Evolutionary conservation across 192 early-diverging fungal species (phyloP).

Genomic region (Backusella westeae): DNA sequence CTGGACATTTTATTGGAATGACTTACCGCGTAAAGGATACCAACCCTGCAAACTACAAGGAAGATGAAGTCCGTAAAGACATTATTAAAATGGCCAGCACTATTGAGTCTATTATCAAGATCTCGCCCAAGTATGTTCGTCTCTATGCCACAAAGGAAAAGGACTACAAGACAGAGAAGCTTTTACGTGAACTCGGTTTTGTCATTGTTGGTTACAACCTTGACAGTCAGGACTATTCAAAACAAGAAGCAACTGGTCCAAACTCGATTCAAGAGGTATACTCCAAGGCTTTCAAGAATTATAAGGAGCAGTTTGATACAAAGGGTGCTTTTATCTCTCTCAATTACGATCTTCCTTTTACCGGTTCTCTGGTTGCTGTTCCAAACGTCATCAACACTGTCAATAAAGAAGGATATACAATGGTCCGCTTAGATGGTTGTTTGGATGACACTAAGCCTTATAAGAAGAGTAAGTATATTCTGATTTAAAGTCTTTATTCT

Average conservation of each 20-base stretch:
- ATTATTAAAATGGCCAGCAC: constrained; percentile 42
- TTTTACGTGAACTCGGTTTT: constrained; percentile 42
- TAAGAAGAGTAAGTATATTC: constrained; percentile 37
- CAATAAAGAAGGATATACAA: constrained; percentile 46
- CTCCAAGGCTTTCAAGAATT: constrained; percentile 36
- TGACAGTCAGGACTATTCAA: constrained; percentile 47
- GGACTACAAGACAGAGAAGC: constrained; percentile 39
- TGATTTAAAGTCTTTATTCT: background rate
- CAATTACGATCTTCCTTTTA: constrained; percentile 49
- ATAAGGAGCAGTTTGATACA: constrained; percentile 47
- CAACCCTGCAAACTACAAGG: constrained; percentile 36
- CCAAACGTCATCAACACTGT: constrained; percentile 43
- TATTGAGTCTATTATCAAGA: constrained; percentile 40
- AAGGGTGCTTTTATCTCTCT: constrained; percentile 48
- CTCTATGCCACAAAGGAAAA: constrained; percentile 39
- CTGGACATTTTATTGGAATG: constrained; percentile 54
- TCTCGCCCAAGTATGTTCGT: constrained; percentile 52
- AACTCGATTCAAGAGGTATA: constrained; percentile 38
- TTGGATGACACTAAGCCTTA: constrained; percentile 44
- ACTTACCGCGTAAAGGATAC: constrained; percentile 50
- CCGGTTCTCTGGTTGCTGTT: constrained; percentile 39
- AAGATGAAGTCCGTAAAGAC: constrained; percentile 41
- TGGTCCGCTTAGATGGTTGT: constrained; percentile 54
- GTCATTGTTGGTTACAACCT: constrained; percentile 50
- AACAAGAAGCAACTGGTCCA: constrained; percentile 17